A percentile compares a stretch with the other conserved stretches of the same genome.
Conservation (phyloP, 2,329 filamentous ascomycete genomes). For the Magnaporthiopsis incrustans region DNA sequence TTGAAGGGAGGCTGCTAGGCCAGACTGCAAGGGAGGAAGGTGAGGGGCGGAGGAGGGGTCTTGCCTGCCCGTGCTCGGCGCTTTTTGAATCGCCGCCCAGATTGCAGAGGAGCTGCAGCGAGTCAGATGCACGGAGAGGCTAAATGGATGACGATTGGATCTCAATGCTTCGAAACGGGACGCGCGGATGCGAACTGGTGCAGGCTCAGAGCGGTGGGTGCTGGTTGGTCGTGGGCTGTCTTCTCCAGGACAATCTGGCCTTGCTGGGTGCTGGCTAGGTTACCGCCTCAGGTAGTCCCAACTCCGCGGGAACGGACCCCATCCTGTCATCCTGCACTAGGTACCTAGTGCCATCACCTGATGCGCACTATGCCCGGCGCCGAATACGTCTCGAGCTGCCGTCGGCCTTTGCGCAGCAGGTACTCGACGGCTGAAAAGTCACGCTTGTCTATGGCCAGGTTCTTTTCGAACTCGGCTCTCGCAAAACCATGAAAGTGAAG, state of each 20-base stretch:
- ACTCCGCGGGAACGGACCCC: too few relatives aligned
- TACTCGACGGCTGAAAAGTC: constrained; percentile 85
- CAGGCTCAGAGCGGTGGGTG: background rate
- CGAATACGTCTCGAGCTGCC: constrained; percentile 77
- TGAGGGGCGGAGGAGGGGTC: background rate
- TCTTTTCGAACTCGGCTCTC: constrained; percentile 70
- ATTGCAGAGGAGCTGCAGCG: background rate
- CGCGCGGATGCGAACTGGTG: background rate
- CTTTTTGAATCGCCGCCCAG: background rate
- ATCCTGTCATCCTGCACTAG: too few relatives aligned
- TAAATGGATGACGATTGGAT: background rate
- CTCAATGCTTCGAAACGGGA: background rate
- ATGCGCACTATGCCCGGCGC: constrained; percentile 75
- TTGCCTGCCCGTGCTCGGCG: background rate
- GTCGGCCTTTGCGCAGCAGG: constrained; percentile 68
- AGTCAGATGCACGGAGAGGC: background rate
- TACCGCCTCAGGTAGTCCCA: too few relatives aligned
- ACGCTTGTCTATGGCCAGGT: constrained; percentile 63
- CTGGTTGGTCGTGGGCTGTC: background rate
- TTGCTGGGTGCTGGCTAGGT: too few relatives aligned
- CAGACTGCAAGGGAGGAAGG: background rate
- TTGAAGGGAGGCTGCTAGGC: constrained; percentile 16
- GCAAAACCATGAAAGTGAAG: constrained; percentile 56
- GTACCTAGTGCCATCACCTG: constrained; percentile 21
- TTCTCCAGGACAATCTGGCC: background rate